Percentiles rank a stretch among this genome's conserved stretches.
Evolutionary conservation across 352 stramenopile genomes (phyloP).

Genomic region (Phytopythium kandeliae): DNA sequence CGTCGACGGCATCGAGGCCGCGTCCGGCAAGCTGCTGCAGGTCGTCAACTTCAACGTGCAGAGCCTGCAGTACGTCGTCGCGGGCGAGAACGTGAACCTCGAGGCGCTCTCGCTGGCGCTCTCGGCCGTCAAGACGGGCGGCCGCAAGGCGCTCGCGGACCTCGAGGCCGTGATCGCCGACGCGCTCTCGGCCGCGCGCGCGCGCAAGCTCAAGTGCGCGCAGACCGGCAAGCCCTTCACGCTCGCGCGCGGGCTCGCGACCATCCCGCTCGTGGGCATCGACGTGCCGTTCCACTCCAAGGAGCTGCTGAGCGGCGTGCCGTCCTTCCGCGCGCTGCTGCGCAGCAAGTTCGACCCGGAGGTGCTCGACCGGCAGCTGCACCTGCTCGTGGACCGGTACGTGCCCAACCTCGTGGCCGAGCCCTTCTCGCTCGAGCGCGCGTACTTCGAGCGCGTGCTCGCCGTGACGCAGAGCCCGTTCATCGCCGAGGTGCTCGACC

Average conservation of each 20-base stretch:
- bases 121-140: conserved; percentile 39
- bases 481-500: conserved; percentile 55
- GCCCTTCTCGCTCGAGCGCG: conserved; percentile 70
- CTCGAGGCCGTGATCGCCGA: conserved; percentile 52
- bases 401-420: conserved; percentile 83
- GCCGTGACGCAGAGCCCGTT: conserved; percentile 66
- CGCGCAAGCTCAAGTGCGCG: conserved; percentile 55
- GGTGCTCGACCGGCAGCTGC: conserved; percentile 60
- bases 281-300: conserved; percentile 89
- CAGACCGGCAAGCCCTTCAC: conserved; percentile 52
- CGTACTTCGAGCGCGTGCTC: conserved; percentile 74
- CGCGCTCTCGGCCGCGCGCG: conserved; percentile 41
- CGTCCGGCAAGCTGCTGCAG: conserved; percentile 70
- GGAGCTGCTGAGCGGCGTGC: conserved; percentile 76
- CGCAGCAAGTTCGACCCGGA: conserved; percentile 65
- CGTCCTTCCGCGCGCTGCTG: conserved; percentile 71
- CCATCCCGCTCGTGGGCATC: conserved; percentile 83
- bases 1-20: conserved; percentile 53
- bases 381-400: conserved; percentile 70
- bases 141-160: conserved; percentile 34
- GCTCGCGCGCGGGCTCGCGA: conserved; percentile 61
- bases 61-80: conserved; percentile 80
- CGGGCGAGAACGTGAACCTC: conserved; percentile 76
- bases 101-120: conserved; percentile 69
- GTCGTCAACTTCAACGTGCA: conserved; percentile 89